Evolutionary conservation across 352 stramenopile species (phyloP), one percentile per base, ranked within the genome.

Genomic region (Thalassiosira gravida): DNA sequence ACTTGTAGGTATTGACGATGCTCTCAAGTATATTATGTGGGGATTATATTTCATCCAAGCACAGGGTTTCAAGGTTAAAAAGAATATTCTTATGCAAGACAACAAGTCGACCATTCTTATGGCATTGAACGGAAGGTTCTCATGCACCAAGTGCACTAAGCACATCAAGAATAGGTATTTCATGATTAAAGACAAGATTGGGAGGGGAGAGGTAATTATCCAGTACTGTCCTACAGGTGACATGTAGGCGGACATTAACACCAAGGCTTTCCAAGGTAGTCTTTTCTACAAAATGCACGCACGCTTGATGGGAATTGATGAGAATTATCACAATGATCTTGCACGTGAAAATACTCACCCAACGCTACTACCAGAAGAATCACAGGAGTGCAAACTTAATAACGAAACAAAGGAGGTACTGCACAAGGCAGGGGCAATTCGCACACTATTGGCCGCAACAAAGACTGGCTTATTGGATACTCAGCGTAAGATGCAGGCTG

Each of bases 1-100:
- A 49, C 30, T 63, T 6, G n/a, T 82, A 20, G 66, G 24, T 22
- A 47, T 62, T 35, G 53, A 62, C 69, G 59, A 78, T 29, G 37
- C 42, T 0, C 3, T 82, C 13, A 14, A 14, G 3, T 20, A 3
- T n/a, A 58, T 58, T 22, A n/a, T 58, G 7, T 58, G 50, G 50
- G 7, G 3, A 16, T 20, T 18, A 1, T 37, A 58, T 37, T 58
- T 58, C 22, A 58, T 58, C 7, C 1, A 18, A 27, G 50, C 50
- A 14, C 50, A 58, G 14, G 24, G 50, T 3, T 37, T 37, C 14
- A 18, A 35, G 1, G 24, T 58, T 6, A 37, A 7, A 1, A 18
- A 58, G 9, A 58, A 58, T 22, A 58, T 58, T 5, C 11, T 58
- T 5, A 37, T 37, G 9, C 50, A 58, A 18, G 50, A 58, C 24